Percentiles rank a stretch among this genome's conserved stretches.
phyloP scores from a whole-genome alignment of 2,329 filamentous ascomycete genomes.

The Arthrobotrys sphaeroides region DNA sequence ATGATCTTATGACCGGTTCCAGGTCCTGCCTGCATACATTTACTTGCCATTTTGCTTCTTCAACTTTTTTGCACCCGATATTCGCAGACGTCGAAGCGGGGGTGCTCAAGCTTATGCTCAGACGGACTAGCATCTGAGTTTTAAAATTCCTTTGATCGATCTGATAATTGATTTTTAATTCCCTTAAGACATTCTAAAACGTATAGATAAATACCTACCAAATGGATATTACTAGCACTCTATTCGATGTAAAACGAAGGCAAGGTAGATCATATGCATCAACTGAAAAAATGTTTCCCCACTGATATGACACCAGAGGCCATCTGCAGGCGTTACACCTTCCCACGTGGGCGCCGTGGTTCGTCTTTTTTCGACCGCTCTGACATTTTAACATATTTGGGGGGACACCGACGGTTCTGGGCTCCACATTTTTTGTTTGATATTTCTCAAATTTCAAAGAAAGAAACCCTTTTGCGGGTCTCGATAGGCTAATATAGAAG shows the following conservation, averaged over 20 bases:
- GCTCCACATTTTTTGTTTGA: neutral
- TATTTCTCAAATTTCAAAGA: neutral
- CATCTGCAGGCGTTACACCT: conserved; percentile 12
- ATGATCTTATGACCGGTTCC: neutral
- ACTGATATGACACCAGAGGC: neutral
- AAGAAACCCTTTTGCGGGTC: neutral
- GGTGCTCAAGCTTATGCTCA: no score
- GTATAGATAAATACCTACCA: neutral
- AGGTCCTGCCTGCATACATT: neutral
- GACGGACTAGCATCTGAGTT: neutral
- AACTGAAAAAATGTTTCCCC: neutral
- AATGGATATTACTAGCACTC: neutral
- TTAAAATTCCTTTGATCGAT: no score
- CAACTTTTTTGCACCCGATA: neutral
- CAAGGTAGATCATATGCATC: neutral
- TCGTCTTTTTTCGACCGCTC: neutral
- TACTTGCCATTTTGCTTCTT: neutral
- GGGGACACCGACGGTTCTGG: neutral
- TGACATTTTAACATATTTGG: conserved; percentile 5
- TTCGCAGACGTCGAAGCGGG: neutral
- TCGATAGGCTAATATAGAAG: conserved; percentile 14
- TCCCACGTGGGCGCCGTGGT: conserved; percentile 17
- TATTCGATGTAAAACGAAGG: neutral
- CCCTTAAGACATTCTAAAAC: neutral
- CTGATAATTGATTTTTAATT: no score